Evolutionary conservation across 1,284 basidiomycete genomes (phyloP), one percentile per base, ranked within the genome.

Genomic region (Phellopilus nigrolimitatus): DNA sequence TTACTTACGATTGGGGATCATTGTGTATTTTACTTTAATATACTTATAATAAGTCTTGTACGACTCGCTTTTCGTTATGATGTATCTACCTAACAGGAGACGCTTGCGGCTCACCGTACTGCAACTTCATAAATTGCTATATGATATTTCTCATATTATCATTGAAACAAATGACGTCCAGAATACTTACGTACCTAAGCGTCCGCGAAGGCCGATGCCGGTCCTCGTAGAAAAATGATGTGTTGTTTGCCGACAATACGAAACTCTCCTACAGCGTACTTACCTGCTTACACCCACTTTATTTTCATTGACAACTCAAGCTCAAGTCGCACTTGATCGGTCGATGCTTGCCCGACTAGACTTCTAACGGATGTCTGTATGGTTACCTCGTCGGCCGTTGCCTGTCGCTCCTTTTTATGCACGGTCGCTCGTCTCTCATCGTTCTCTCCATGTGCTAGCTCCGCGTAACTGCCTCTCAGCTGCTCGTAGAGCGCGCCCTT

Each of bases 341-440:
- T 44, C 40, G 31, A 51, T 51, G 49, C 40, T 25, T 27, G 21
- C 22, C 25, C 28, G 49, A 10, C 15, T 36, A 19, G 25, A 22
- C 21, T 37, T 30, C 43, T 53, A 37, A 27, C 47, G 37, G 59
- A 83, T 84, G 82, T 81, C 79, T 66, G 47, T 84, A 73, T 82
- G 80, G 78, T 67, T 84, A 47, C 80, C 80, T 44, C 76, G 79
- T 13, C 64, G 74, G 31, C 69, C 72, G 38, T 61, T 73, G 39
- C 61, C 74, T 59, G 56, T 79, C 59, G 57, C 70, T 57, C 76
- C 74, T 59, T 67, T 44, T 57, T 33, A 57, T 61, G 22, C 41
- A 37, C 31, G 36, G 21, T 49, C 46, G 12, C 12, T 44, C 38
- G 13, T 33, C 39, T 27, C 47, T 33, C 34, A 21, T 17, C 42